Base-by-base conservation (phyloP, 2,329 filamentous ascomycete species). In the Penicillium oxalicum region DNA sequence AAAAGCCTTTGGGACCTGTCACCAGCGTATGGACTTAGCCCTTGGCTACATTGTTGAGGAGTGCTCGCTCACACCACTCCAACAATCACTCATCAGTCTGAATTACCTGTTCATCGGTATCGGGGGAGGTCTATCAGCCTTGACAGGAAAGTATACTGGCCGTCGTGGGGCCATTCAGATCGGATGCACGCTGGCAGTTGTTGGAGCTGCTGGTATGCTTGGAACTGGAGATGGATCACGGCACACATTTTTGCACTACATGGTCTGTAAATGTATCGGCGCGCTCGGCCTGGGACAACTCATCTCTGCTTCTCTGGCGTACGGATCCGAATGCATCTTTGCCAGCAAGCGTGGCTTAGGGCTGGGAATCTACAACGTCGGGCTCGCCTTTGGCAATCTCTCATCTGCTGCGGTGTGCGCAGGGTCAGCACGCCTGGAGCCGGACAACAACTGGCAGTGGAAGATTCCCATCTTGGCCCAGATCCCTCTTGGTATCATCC, bases 401-500 rank as follows among this genome's bases (percentile, higher is more conserved):
- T 56, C 55, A 4, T 56, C 61, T 7, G 52, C 54, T 2, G 62
- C 61, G 1, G 61, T 65, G 2, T 64, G 62, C 44, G 55, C 57
- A 3, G 61, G 56, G 4, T 61, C 61, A 25, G 55, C 60, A 0
- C 51, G 48, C 32, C 49, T 63, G 4, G 53, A 60, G 26, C 43
- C 57, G 1, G 44, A 27, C 0, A 65, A 57, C 37, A 54, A 65
- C 18, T 62, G 60, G 60, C 55, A 61, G 7, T 65, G 62, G 62
- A 61, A 63, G 42, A 63, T 57, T 4, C 61, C 61, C 0, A 65
- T 65, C 13, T 41, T 64, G 7, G 62, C 60, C 11, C 62, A 65
- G 43, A 63, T 65, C 27, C 62, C 62, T 0, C 9, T 64, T 4
- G 61, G 57, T 0, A 37, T 63, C 9, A 47, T 63, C 27, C 52